Percentiles rank a stretch among this genome's conserved stretches.
Evolutionary conservation across 805 yeast species (phyloP).

Genomic region (Starmerella geochares): DNA sequence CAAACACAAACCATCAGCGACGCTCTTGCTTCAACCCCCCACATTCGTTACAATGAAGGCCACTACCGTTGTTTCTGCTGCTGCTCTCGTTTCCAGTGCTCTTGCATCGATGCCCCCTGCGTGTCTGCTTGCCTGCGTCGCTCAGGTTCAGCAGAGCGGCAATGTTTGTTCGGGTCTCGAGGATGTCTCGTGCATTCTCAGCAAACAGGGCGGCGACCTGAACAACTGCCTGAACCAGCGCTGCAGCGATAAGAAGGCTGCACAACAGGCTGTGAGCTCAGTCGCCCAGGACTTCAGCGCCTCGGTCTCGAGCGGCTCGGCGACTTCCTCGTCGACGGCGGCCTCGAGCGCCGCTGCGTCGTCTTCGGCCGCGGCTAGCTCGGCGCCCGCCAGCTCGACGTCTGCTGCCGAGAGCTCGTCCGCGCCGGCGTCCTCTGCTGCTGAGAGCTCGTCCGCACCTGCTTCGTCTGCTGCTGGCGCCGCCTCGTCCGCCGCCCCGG

Average conservation of each 20-base stretch:
- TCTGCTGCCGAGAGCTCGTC: slow-evolving; percentile 4
- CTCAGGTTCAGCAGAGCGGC: slow-evolving; percentile 41
- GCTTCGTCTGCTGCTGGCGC: slow-evolving; percentile 12
- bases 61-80: slow-evolving; percentile 31
- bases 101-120: slow-evolving; percentile 66
- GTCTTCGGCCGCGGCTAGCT: slow-evolving; percentile 11
- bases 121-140: slow-evolving; percentile 80
- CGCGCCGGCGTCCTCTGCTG: slow-evolving; percentile 9
- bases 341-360: slow-evolving; percentile 12
- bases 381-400: slow-evolving; percentile 10
- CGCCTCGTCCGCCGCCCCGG: slow-evolving; percentile 7
- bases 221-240: slow-evolving; percentile 51
- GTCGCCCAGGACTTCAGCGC: slow-evolving; percentile 21
- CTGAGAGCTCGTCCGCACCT: slow-evolving; percentile 8
- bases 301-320: slow-evolving; percentile 10
- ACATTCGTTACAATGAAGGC: slow-evolving; percentile 18
- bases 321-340: slow-evolving; percentile 7
- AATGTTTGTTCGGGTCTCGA: slow-evolving; percentile 39
- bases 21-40: neutral
- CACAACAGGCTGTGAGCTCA: slow-evolving; percentile 46
- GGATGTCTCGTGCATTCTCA: slow-evolving; percentile 60
- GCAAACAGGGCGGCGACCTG: slow-evolving; percentile 42
- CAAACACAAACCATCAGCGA: neutral
- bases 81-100: slow-evolving; percentile 29
- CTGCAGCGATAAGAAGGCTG: slow-evolving; percentile 63